Conservation (phyloP, 495 filamentous ascomycete species). For the Penicillium alfredii region DNA sequence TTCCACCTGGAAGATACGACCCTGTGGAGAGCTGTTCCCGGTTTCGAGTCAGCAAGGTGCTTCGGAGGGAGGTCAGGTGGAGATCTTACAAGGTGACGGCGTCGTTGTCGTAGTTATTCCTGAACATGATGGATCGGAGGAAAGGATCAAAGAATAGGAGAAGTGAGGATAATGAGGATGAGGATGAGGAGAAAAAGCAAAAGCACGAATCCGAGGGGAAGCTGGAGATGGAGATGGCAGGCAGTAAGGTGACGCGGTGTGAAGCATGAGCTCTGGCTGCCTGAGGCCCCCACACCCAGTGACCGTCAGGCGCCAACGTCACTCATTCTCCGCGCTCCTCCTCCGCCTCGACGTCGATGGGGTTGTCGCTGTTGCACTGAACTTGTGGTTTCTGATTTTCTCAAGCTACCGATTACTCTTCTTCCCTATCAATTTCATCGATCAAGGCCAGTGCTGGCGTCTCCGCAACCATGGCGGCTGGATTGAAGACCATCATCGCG, state of each 20-base stretch:
- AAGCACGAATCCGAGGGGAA: constrained; percentile 15
- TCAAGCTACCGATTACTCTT: constrained; percentile 1
- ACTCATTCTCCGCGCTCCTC: constrained; percentile 20
- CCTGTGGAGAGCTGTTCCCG: constrained; percentile 80
- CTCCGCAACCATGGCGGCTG: constrained; percentile 69
- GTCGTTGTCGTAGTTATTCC: constrained; percentile 99
- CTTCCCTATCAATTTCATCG: constrained; percentile 2
- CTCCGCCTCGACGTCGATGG: constrained; percentile 19
- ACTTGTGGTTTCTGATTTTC: constrained; percentile 6
- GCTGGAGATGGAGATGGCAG: constrained; percentile 19
- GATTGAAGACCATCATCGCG: constrained; percentile 96
- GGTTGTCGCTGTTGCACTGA: constrained; percentile 8
- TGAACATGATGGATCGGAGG: constrained; percentile 65
- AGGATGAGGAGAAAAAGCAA: constrained; percentile 17
- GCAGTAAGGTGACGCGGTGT: constrained; percentile 32
- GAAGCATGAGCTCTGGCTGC: constrained; percentile 32
- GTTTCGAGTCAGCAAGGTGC: constrained; percentile 16
- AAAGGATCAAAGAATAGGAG: constrained; percentile 9
- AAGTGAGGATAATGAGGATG: not conserved
- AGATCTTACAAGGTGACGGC: constrained; percentile 90
- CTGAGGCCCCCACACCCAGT: constrained; percentile 32
- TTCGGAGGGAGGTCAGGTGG: constrained; percentile 23
- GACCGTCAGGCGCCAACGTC: constrained; percentile 35
- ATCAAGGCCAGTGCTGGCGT: constrained; percentile 16
- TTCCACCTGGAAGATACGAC: constrained; percentile 98